A percentile compares a stretch with the other conserved stretches of the same genome.
phyloP scores from a whole-genome alignment of 768 basidiomycete genomes.

The Termitomyces eurrhizus region DNA sequence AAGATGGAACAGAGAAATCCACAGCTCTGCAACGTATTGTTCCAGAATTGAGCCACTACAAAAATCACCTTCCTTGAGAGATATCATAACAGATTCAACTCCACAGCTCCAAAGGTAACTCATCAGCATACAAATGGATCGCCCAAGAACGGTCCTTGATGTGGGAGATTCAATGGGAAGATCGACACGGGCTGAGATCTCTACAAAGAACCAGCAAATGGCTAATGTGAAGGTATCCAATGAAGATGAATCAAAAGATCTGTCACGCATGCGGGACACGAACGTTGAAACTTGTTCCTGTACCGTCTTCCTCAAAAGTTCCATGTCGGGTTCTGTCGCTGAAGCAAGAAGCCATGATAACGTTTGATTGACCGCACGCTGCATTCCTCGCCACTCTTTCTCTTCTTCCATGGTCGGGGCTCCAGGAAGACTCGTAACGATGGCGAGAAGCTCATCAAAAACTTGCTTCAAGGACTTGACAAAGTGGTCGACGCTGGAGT shows the following conservation, averaged over 20 bases:
- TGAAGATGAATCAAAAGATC: conserved; percentile 25
- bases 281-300: conserved; percentile 35
- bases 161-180: conserved; percentile 17
- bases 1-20: conserved; percentile 73
- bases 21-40: conserved; percentile 56
- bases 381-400: conserved; percentile 35
- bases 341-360: conserved; percentile 41
- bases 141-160: conserved; percentile 17
- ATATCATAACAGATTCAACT: conserved; percentile 39
- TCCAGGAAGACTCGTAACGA: conserved; percentile 33
- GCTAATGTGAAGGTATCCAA: conserved; percentile 38
- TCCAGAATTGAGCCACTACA: conserved; percentile 34
- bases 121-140: conserved; percentile 38
- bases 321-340: conserved; percentile 28
- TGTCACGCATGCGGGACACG: conserved; percentile 33
- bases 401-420: conserved; percentile 24
- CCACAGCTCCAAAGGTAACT: conserved; percentile 51
- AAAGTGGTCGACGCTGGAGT: conserved; percentile 42
- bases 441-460: conserved; percentile 39
- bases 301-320: conserved; percentile 27
- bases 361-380: conserved; percentile 39
- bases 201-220: conserved; percentile 63
- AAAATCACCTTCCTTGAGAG: conserved; percentile 29
- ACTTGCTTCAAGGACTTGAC: conserved; percentile 40
- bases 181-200: conserved; percentile 41